Conservation (phyloP, 2,329 filamentous ascomycete species). For the Cladophialophora immunda region DNA sequence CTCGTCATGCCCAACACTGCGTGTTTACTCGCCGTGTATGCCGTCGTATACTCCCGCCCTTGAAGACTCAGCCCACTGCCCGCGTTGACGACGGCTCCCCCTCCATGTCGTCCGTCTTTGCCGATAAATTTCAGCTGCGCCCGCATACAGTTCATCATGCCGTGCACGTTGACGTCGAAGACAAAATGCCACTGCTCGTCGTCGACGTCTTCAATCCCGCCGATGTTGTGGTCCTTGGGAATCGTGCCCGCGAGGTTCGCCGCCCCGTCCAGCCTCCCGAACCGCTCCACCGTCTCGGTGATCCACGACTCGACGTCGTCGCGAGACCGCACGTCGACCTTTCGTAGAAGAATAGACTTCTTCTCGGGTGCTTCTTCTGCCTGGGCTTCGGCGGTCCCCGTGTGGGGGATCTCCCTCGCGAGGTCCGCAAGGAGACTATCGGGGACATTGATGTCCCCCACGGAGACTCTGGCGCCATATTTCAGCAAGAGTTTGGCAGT, state of each 20-base stretch:
- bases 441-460: conserved; percentile 26
- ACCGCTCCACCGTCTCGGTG: conserved; percentile 45
- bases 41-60: conserved; percentile 49
- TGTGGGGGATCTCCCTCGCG: neutral
- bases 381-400: neutral
- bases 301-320: conserved; percentile 47
- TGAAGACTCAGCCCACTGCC: conserved; percentile 49
- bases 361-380: neutral
- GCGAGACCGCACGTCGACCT: conserved; percentile 45
- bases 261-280: conserved; percentile 49
- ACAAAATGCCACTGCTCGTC: conserved; percentile 50
- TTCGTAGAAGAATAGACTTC: conserved; percentile 11
- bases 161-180: conserved; percentile 52
- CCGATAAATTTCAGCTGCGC: conserved; percentile 54
- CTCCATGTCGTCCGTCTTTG: conserved; percentile 31
- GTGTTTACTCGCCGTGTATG: conserved; percentile 60
- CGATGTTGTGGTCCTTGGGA: conserved; percentile 30
- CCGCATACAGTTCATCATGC: conserved; percentile 51
- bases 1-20: conserved; percentile 67
- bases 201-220: conserved; percentile 46
- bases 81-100: conserved; percentile 52
- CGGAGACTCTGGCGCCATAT: conserved; percentile 27
- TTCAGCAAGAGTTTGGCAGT: conserved; percentile 62
- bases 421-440: conserved; percentile 15
- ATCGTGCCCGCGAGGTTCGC: conserved; percentile 50